Percentiles rank a stretch among this genome's conserved stretches.
phyloP scores from a whole-genome alignment of 2,329 filamentous ascomycete species.

The Ophiostoma himal-ulmi region DNA sequence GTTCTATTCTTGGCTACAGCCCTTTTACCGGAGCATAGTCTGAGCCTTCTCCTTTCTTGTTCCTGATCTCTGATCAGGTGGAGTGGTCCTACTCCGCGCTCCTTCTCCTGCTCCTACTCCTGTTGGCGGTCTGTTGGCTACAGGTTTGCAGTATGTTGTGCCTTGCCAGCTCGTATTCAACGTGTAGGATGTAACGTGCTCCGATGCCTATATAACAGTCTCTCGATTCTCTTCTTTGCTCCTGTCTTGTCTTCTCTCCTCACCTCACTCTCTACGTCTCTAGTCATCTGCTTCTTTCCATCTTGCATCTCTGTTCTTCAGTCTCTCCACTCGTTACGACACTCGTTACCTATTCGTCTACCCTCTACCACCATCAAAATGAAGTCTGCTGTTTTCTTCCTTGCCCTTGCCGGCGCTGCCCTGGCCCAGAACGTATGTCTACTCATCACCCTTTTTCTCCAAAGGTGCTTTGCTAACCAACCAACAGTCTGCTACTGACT shows the following conservation, averaged over 20 bases:
- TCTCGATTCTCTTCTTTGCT: neutral
- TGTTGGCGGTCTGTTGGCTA: neutral
- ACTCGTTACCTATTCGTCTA: neutral
- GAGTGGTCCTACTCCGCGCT: neutral
- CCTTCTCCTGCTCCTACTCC: too few species aligned
- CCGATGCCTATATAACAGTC: neutral
- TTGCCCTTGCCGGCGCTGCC: conserved; percentile 30
- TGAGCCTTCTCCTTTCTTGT: neutral
- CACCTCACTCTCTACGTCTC: neutral
- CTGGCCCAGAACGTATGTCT: conserved; percentile 35
- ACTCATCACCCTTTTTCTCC: too few species aligned
- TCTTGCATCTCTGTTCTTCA: neutral
- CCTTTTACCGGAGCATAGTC: neutral
- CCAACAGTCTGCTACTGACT: conserved; percentile 40
- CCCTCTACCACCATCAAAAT: conserved; percentile 23
- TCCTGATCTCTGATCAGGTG: neutral
- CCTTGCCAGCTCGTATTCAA: neutral
- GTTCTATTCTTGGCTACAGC: conserved; percentile 9
- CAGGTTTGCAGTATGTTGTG: neutral
- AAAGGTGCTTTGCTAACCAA: neutral
- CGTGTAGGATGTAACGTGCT: neutral
- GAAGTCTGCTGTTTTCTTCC: conserved; percentile 24
- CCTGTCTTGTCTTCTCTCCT: neutral
- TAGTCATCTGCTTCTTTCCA: neutral
- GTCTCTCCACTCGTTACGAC: neutral